Base-by-base conservation (phyloP, 1,284 basidiomycete species). In the Ceratobasidium theobromae region DNA sequence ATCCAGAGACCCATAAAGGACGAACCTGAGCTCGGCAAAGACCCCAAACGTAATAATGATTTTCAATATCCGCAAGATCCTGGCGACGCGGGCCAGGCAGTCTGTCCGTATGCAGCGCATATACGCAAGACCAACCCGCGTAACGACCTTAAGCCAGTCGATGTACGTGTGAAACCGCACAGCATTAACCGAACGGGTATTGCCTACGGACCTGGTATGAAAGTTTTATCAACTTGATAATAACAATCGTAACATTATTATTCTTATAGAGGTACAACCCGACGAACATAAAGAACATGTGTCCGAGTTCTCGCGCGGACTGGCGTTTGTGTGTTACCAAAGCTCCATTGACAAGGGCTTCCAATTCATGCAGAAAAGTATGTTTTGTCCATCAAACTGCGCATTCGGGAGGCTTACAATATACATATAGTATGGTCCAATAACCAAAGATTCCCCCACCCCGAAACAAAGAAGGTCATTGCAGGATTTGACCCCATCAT, bases 41-140 rank as follows among this genome's bases (percentile, higher is more conserved):
- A 82, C 71, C 72, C 72, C 3, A 46, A 70, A 49, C 79, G 77
- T 68, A 79, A 77, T 70, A 82, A 82, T 72, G 73, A 81, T 69
- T 84, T 84, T 74, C 73, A 74, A 23, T 84, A 76, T 70, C 66
- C 73, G 14, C 74, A 74, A 41, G 48, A 40, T n/a, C 41, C 49
- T 45, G 40, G 45, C 43, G 40, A 55, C 21, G 35, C 32, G 53
- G 45, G 77, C 76, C 71, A 77, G 79, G 68, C 77, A 77, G 43
- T 75, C 18, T 85, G 84, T 72, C 84, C 84, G 0, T 84, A 83
- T 74, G 78, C 80, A 65, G 81, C 83, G 4, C 84, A 85, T 70
- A 75, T 81, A 58, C 79, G 84, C 64, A 84, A 84, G 76, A 80
- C 81, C 1, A 77, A 78, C 68, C 84, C 84, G n/a, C 79, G 84